These are phyloP conservation scores for Diutina neorugosa DNA, from an alignment of 1,139 yeast genomes.

Conservation along the genomic window DNA sequence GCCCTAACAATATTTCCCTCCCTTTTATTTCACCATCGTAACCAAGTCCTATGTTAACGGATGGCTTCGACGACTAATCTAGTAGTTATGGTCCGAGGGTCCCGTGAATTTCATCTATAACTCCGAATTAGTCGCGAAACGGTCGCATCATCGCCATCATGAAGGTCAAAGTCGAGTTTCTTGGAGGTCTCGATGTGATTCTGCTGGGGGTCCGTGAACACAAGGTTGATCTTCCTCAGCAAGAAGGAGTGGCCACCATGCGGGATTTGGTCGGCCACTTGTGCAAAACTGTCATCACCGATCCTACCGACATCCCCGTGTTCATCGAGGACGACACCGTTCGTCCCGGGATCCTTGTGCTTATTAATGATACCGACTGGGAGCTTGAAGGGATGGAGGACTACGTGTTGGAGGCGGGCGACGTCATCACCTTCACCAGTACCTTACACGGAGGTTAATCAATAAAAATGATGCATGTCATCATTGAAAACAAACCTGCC, in stretches of 20 bases:
- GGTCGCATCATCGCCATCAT: slow-evolving; percentile 4
- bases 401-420: slow-evolving; percentile 63
- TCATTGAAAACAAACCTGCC: no score
- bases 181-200: slow-evolving; percentile 63
- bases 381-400: slow-evolving; percentile 85
- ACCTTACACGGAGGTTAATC: slow-evolving; percentile 84
- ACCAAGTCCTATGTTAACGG: no score
- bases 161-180: slow-evolving; percentile 12
- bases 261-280: slow-evolving; percentile 47
- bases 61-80: no score
- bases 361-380: slow-evolving; percentile 95
- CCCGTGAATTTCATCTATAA: no score
- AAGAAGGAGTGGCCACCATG: slow-evolving; percentile 38
- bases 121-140: neutral
- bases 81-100: no score
- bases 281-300: slow-evolving; percentile 40
- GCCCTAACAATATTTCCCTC: no score
- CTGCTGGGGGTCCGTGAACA: slow-evolving; percentile 42
- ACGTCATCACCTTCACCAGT: slow-evolving; percentile 76
- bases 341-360: slow-evolving; percentile 85
- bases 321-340: slow-evolving; percentile 72
- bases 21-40: no score
- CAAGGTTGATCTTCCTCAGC: slow-evolving; percentile 25
- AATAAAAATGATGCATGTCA: no score
- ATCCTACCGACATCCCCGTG: slow-evolving; percentile 55